Conservation (phyloP, 768 basidiomycete species). For the Xanthoconium stramineum region DNA sequence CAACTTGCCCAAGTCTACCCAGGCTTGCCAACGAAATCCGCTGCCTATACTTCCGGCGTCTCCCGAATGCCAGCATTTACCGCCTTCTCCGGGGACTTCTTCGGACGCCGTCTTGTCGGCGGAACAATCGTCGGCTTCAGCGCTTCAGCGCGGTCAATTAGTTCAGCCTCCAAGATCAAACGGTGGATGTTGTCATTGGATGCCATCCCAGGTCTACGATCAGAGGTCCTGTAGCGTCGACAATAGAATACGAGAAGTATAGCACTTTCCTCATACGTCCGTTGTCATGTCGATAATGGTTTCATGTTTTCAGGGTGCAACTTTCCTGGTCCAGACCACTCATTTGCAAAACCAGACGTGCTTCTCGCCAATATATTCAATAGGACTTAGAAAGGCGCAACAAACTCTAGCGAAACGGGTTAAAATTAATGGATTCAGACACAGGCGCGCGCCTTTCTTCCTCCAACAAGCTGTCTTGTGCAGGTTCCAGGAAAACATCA, state of each 20-base stretch:
- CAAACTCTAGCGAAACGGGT: neutral
- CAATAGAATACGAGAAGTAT: no score
- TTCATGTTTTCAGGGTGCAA: neutral
- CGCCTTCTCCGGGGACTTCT: neutral
- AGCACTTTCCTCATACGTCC: no score
- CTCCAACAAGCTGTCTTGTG: no score
- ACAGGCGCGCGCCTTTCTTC: no score
- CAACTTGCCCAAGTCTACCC: no score
- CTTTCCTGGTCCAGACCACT: neutral
- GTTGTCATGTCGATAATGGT: neutral
- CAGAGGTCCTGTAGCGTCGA: no score
- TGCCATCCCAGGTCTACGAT: no score
- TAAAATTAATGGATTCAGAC: neutral
- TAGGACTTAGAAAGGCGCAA: neutral
- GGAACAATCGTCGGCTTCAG: neutral
- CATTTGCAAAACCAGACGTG: neutral
- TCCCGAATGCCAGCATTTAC: neutral
- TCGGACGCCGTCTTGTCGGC: neutral
- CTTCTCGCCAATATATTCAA: neutral
- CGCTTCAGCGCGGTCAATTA: no score
- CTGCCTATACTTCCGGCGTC: neutral
- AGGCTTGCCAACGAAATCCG: neutral
- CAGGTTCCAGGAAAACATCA: neutral
- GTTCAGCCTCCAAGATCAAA: no score
- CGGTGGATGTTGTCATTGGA: no score